Percentiles rank a stretch among this genome's conserved stretches.
These are phyloP conservation scores for Macadamia tetraphylla DNA, from an alignment of 164 flowering plant species.

Conservation along the genomic window DNA sequence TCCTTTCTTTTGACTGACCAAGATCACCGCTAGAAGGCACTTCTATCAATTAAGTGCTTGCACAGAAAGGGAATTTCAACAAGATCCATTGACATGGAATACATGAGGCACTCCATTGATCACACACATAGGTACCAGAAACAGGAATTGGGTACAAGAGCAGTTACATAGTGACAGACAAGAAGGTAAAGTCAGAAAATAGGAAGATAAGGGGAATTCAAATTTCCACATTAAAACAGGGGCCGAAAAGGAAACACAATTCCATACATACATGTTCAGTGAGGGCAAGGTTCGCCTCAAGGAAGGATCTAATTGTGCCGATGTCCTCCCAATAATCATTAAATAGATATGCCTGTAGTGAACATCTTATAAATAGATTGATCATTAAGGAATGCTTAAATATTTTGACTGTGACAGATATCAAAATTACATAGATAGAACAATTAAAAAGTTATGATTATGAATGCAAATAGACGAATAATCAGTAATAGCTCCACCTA, in stretches of 20 bases:
- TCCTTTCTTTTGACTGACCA: too few species aligned
- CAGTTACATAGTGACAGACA: neutral
- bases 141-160: neutral
- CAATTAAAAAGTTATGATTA: too few species aligned
- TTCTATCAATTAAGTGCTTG: too few species aligned
- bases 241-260: neutral
- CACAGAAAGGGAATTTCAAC: too few species aligned
- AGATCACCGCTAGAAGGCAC: too few species aligned
- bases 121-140: too few species aligned
- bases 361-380: slow-evolving; percentile 14
- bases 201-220: neutral
- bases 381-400: neutral
- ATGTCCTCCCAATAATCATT: slow-evolving; percentile 99
- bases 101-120: too few species aligned
- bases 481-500: slow-evolving; percentile 4
- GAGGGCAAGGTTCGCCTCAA: slow-evolving; percentile 92
- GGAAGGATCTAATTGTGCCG: slow-evolving; percentile 93
- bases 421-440: too few species aligned
- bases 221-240: too few species aligned
- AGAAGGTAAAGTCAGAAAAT: neutral
- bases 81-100: too few species aligned
- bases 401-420: too few species aligned
- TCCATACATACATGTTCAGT: slow-evolving; percentile 67
- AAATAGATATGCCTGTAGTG: slow-evolving; percentile 80
- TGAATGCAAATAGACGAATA: neutral